A percentile compares a stretch with the other conserved stretches of the same genome.
Evolutionary conservation across 2,329 filamentous ascomycete species (phyloP).

Genomic region (Aspergillus sp.): DNA sequence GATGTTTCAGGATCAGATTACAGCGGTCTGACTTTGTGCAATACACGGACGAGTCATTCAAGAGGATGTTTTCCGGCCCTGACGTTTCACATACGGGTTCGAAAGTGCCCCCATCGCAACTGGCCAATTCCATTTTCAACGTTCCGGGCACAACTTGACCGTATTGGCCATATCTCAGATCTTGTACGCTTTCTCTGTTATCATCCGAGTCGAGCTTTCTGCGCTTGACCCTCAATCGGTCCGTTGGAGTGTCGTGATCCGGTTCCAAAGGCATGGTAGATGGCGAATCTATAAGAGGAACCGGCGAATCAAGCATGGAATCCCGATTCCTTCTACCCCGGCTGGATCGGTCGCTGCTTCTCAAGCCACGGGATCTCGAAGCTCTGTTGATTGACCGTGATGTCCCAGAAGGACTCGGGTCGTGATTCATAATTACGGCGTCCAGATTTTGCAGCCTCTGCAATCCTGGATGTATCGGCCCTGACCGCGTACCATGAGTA

Average conservation of each 20-base stretch:
- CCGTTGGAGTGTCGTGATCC: slow-evolving; percentile 25
- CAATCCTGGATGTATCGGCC: slow-evolving; percentile 11
- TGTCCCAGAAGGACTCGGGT: slow-evolving; percentile 16
- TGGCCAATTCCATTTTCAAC: slow-evolving; percentile 82
- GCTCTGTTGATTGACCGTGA: slow-evolving; percentile 17
- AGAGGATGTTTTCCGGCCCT: slow-evolving; percentile 76
- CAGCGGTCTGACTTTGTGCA: slow-evolving; percentile 85
- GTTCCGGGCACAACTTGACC: slow-evolving; percentile 83
- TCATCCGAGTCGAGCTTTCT: slow-evolving; percentile 69
- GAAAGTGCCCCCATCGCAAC: slow-evolving; percentile 78
- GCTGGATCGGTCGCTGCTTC: slow-evolving; percentile 19
- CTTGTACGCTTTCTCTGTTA: slow-evolving; percentile 45
- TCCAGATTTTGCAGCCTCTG: slow-evolving; percentile 15
- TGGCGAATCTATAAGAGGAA: slow-evolving; percentile 27
- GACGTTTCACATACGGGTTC: slow-evolving; percentile 57
- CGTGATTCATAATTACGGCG: slow-evolving; percentile 18
- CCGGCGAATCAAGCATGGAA: slow-evolving; percentile 26
- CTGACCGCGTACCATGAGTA: slow-evolving; percentile 14
- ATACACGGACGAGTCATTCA: slow-evolving; percentile 80
- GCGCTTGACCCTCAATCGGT: slow-evolving; percentile 60
- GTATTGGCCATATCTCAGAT: slow-evolving; percentile 78
- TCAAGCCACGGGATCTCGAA: slow-evolving; percentile 21
- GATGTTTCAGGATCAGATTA: slow-evolving; percentile 81
- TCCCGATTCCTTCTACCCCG: slow-evolving; percentile 15
- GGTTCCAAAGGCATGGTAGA: slow-evolving; percentile 26